Base-by-base conservation (phyloP, 805 yeast species). In the Candida berthetii region DNA sequence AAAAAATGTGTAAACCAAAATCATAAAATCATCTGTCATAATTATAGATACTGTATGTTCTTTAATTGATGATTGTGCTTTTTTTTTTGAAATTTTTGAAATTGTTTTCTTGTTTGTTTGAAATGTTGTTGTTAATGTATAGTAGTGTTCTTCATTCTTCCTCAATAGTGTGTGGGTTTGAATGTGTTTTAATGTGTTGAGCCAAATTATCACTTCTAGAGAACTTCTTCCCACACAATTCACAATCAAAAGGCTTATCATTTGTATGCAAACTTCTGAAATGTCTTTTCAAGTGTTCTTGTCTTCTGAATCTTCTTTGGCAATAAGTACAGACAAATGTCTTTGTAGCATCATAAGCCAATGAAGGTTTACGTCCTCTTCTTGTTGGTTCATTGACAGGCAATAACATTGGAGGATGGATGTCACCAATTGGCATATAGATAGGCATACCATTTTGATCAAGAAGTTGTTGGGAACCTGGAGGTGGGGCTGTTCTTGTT, bases 231-330 rank as follows among this genome's bases (percentile, higher is more conserved):
- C 70, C 71, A 53, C 88, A 82, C 18, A 74, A 65, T 9, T 66
- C 64, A 58, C 88, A 82, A 43, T 71, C 75, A 58, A 70, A 81
- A 0, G 88, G 91, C 58, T 81, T 83, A 42, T 80, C 87, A 42
- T 80, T 71, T 28, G 84, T 82, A 53, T 84, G 93, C 45, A 84
- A 66, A 16, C 87, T 78, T 43, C 90, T 65, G 55, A 80, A 76
- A 53, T 84, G 93, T 45, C 93, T 70, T 56, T 81, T 82, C 50
- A 84, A 62, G 58, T 84, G 93, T 53, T 84, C 93, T 57, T 82
- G 87, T 49, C 93, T 70, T 55, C 81, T 78, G 62, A 84, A 84
- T 36, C 76, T 58, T 49, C 90, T 70, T 37, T 74, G 69, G 57
- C 91, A 83, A 52, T 69, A 73, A 27, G 74, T 74, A 57, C 90